Evolutionary conservation across 441 rosid species (phyloP), one percentile per base, ranked within the genome.

Genomic region (Pelargonium australe): DNA sequence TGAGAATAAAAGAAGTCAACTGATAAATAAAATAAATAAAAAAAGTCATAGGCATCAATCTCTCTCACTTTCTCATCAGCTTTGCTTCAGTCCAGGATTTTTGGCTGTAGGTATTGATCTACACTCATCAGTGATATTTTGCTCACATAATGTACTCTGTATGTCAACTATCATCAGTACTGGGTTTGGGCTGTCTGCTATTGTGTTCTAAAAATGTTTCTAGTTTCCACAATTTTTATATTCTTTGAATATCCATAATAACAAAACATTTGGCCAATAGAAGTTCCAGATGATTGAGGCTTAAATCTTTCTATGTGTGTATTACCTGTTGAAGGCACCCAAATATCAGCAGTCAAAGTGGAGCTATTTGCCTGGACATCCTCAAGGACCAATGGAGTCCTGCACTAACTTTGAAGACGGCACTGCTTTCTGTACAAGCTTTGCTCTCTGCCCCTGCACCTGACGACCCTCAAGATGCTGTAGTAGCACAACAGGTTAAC

Each of bases 301-400:
- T 67, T 72, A 34, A 70, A 65, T 20, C 45, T 25, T 45, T 45
- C 25, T 37, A 64, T 53, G 40, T 63, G 6, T 76, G 51, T 67
- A 17, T 43, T 40, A 55, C 62, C 66, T 49, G 44, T 64, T 71
- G 62, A 72, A 95, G 99, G 99, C 99, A 95, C 70, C 99, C 99
- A 12, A 95, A 95, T 72, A 90, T 91, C n/a, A 95, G 99, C 87
- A 91, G 99, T 73, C 99, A 95, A 77, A 95, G 96, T 67, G 99
- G 97, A 19, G 99, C 97, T 16, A 95, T 91, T 69, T 95, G 99
- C 81, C 83, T 95, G 78, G 99, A 95, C 85, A 80, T 95, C 79
- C 79, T 95, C 87, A 91, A 91, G 82, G 96, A 91, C 66, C 97
- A 95, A 62, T 91, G 99, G 99, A 95, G 99, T 81, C 99, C 99